phyloP scores from a whole-genome alignment of 352 stramenopile species.

The Pythium rhizo-oryzae region DNA sequence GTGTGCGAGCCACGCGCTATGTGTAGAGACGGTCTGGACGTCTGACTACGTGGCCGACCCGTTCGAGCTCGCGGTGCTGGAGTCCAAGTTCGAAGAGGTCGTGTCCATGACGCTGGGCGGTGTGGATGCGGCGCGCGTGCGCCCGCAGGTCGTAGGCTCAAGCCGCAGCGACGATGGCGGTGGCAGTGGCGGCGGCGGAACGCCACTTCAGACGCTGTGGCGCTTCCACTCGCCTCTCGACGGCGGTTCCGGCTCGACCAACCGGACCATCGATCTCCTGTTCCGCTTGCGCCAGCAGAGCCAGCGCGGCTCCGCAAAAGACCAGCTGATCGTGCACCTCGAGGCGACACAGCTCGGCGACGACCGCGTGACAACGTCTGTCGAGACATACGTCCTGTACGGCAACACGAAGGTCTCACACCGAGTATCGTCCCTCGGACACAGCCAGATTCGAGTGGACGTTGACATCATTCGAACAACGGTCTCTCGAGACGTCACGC shows the following conservation, averaged over 20 bases:
- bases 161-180: not conserved
- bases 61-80: not conserved
- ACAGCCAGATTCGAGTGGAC: not conserved
- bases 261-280: not conserved
- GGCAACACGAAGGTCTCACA: conserved; percentile 2
- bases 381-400: conserved; percentile 1
- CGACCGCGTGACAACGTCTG: not conserved
- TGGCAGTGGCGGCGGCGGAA: too few species aligned
- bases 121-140: not conserved
- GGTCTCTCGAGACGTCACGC: not conserved
- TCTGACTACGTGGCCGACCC: conserved; percentile 8
- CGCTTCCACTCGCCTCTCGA: not conserved
- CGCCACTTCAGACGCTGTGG: conserved; percentile 2
- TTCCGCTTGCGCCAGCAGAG: conserved; percentile 9
- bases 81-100: not conserved
- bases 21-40: not conserved
- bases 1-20: not conserved
- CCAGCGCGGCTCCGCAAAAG: not conserved
- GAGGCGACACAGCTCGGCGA: not conserved
- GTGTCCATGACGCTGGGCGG: not conserved
- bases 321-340: conserved; percentile 8
- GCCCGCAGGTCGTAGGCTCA: not conserved
- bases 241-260: not conserved
- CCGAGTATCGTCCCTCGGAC: not conserved
- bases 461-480: not conserved